phyloP scores from a whole-genome alignment of 257 asterid species.

The Fraxinus excelsior region DNA sequence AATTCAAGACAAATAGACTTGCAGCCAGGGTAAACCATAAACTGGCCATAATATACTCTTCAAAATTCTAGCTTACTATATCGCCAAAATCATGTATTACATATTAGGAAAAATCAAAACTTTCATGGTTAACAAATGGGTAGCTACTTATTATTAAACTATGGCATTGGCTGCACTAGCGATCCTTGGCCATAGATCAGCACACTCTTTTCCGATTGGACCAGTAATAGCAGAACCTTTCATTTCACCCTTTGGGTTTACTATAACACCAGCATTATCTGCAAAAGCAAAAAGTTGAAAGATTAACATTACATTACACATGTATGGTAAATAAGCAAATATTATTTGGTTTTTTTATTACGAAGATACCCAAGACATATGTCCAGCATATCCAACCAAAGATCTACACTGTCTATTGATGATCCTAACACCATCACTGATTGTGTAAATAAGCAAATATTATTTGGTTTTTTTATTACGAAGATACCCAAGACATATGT shows the following conservation, averaged over 20 bases:
- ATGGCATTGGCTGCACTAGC: slow-evolving; percentile 53
- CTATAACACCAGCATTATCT: slow-evolving; percentile 67
- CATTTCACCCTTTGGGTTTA: slow-evolving; percentile 65
- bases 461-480: too few species aligned
- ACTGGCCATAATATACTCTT: not conserved
- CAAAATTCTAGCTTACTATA: not conserved
- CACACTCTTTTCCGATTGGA: slow-evolving; percentile 63
- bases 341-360: not conserved
- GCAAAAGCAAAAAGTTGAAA: not conserved
- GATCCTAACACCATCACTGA: not conserved
- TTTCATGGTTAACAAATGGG: not conserved
- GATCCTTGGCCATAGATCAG: slow-evolving; percentile 58
- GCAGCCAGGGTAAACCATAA: too few species aligned
- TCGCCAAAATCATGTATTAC: not conserved
- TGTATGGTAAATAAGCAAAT: not conserved
- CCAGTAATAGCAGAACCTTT: slow-evolving; percentile 59
- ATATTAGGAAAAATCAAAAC: not conserved
- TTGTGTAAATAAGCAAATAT: too few species aligned
- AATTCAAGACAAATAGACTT: not conserved
- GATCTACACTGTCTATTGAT: not conserved
- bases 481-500: too few species aligned
- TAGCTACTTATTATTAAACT: slow-evolving; percentile 16
- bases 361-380: too few species aligned
- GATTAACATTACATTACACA: not conserved
- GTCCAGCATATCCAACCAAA: not conserved